Evolutionary conservation across 768 basidiomycete species (phyloP).

Genomic region (Tremella fuciformis): DNA sequence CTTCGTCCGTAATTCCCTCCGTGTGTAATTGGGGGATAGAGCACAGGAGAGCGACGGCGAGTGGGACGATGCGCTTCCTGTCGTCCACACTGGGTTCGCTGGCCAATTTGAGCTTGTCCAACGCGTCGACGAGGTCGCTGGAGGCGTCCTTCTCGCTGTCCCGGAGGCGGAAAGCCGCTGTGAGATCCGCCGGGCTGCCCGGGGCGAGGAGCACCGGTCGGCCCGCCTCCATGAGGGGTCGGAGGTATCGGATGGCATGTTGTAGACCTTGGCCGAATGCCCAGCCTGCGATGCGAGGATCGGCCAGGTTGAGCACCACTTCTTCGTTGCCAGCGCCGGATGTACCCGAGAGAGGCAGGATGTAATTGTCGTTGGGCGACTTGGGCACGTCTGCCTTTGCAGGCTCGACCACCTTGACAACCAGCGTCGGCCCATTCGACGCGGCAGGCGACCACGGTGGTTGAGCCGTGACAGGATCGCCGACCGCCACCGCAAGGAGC

Average conservation of each 20-base stretch:
- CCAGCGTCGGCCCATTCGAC: no score
- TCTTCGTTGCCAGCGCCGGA: background rate
- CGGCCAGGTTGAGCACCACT: background rate
- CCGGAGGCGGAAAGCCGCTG: no score
- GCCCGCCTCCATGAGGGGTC: background rate
- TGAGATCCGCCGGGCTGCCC: no score
- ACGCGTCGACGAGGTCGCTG: no score
- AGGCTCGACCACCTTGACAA: background rate
- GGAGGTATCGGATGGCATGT: background rate
- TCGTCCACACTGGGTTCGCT: background rate
- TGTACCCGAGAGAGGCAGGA: background rate
- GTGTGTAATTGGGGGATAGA: background rate
- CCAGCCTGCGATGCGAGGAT: background rate
- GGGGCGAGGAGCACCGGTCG: background rate
- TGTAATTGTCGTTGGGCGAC: background rate
- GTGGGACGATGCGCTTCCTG: background rate
- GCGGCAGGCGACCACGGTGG: no score
- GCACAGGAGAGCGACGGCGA: background rate
- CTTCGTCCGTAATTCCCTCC: background rate
- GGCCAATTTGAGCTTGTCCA: no score
- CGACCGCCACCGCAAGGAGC: conserved; percentile 26
- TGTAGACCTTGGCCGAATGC: conserved; percentile 1
- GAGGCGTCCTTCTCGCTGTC: no score
- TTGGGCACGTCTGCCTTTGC: background rate
- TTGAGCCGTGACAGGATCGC: conserved; percentile 13